Base-by-base conservation (phyloP, 306 rosid genomes). In the Gillenia trifoliata region DNA sequence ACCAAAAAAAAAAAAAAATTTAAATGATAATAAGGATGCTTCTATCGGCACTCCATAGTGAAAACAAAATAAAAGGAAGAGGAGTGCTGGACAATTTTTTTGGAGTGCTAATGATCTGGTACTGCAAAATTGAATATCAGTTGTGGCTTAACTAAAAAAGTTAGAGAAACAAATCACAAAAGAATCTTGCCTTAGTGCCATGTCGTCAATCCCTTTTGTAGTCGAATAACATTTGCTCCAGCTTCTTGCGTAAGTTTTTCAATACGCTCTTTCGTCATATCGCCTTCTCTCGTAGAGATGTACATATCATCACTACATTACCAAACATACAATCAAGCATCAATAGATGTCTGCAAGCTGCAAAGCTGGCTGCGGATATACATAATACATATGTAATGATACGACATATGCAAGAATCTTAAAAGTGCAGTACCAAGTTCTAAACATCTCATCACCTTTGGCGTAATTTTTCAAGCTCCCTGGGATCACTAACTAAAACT, bases 151-250 rank as follows among this genome's bases (percentile, higher is more conserved):
- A 64, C 40, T 54, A 40, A 67, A 75, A 31, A 59, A 66, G 69
- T 7, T 68, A n/a, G 54, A 47, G 19, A 84, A 61, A 63, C 31
- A 67, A 74, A 67, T 28, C 54, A 62, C 64, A 31, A 49, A 49
- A 74, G 63, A 67, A 65, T 55, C 81, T 68, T 83, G 72, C 99
- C 96, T 95, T 95, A 95, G 92, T 71, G 99, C 93, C 99, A 92
- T 95, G 87, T 95, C 99, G 76, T 95, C 99, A 83, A 95, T 92
- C 72, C 98, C 99, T 75, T 95, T 95, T 9, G 99, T 95, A 36
- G 99, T 95, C 79, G 80, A 86, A 95, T 81, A 79, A 95, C 99
- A 78, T 92, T 95, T 23, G 99, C 99, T 78, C 99, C 99, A 73
- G 93, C 98, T 81, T 92, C 90, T n/a, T n/a, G n/a, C 75, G 92